Evolutionary conservation across 2,329 filamentous ascomycete species (phyloP).

Genomic region (Conoideocrella luteorostrata): DNA sequence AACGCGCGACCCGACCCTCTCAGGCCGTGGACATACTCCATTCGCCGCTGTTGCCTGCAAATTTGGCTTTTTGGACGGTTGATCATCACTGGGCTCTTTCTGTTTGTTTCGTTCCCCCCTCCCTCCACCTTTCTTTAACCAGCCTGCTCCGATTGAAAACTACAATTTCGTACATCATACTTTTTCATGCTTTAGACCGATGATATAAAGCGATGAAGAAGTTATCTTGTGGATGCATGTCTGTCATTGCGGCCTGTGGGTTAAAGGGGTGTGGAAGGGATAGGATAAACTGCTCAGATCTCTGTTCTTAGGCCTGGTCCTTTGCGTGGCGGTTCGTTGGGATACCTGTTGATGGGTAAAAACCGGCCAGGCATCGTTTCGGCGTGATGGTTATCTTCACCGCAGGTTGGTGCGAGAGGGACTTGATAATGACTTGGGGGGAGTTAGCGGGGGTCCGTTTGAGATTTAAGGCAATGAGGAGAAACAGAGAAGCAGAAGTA

Average conservation of each 20-base stretch:
- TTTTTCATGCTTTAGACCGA: too few species aligned
- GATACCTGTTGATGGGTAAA: neutral
- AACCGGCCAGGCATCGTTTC: slow-evolving; percentile 2
- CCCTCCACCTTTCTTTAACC: slow-evolving; percentile 8
- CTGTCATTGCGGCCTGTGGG: slow-evolving; percentile 29
- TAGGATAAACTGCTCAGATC: slow-evolving; percentile 36
- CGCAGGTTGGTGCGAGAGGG: neutral
- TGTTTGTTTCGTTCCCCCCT: slow-evolving; percentile 1
- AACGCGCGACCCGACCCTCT: slow-evolving; percentile 29
- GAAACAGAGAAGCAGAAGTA: too few species aligned
- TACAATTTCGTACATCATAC: too few species aligned
- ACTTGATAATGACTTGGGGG: neutral
- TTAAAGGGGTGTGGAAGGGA: neutral
- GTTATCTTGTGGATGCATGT: slow-evolving; percentile 13
- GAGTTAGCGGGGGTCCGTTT: neutral
- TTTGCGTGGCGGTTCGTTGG: slow-evolving; percentile 4
- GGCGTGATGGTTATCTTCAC: slow-evolving; percentile 7
- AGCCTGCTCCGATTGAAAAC: slow-evolving; percentile 50
- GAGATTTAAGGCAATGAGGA: neutral
- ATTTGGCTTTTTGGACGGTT: slow-evolving; percentile 52
- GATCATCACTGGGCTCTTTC: slow-evolving; percentile 41
- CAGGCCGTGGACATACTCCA: slow-evolving; percentile 9
- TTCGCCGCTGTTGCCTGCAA: slow-evolving; percentile 42
- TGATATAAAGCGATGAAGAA: too few species aligned
- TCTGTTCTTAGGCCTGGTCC: slow-evolving; percentile 39